Evolutionary conservation across 2,329 filamentous ascomycete species (phyloP), one percentile per base, ranked within the genome.

Genomic region (Nigrospora osmanthi): DNA sequence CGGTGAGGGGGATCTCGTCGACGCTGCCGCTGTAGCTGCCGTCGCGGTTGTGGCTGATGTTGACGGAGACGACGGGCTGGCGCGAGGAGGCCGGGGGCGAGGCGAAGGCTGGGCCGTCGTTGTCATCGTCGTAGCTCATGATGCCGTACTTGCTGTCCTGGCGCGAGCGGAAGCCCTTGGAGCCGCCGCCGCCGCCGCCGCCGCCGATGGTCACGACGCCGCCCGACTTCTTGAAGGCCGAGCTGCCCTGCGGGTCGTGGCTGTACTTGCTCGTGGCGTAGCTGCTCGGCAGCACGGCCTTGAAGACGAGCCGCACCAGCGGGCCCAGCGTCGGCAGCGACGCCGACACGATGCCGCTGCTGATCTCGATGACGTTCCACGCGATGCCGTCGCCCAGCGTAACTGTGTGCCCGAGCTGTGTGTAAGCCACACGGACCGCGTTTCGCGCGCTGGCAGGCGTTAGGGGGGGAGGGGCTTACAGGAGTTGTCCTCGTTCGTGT

Each of bases 331-430:
- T 44, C 19, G 42, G 42, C 12, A 44, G 35, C 34, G 34, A 44
- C n/a, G 35, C 42, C 12, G 42, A 44, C 35, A 44, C 28, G 35
- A 44, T 38, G 42, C 42, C 42, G 10, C 35, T 38, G 15, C 35
- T 37, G 42, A 38, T 44, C 15, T 44, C 42, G 35, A 44, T 44
- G 42, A 44, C 30, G 36, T 44, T 44, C 42, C 42, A 44, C n/a
- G 42, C 42, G 9, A 44, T 14, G 15, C 42, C 42, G 35, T 44
- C 35, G 16, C 42, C 42, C 6, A 44, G 35, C 5, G 42, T 44
- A 15, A 11, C 42, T 44, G 28, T n/a, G 14, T 11, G 6, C 16
- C n/a, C n/a, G 14, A 13, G 11, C n/a, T 35, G 14, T 6, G 4
- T 35, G 16, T n/a, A 9, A n/a, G 34, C 34, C 34, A 11, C 7